Percentiles rank a stretch among this genome's conserved stretches.
phyloP scores from a whole-genome alignment of 164 flowering plant species.

The grape (Vitis vinifera) region DNA sequence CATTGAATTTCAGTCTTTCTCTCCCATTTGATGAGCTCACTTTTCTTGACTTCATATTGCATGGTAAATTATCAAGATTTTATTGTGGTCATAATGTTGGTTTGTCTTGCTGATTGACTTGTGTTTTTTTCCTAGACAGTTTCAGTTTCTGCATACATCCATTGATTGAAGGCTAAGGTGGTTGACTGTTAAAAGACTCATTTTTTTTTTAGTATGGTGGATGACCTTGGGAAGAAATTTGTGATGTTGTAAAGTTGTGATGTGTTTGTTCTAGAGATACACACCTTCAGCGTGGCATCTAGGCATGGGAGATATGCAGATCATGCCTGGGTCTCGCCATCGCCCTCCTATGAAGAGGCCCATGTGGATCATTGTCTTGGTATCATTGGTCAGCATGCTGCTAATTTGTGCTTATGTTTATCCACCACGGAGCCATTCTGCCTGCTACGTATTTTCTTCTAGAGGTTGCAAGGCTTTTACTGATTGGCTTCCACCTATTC shows the following conservation, averaged over 20 bases:
- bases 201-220: not conserved
- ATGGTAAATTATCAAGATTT: no score
- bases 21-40: not conserved
- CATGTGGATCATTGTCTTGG: slow-evolving; percentile 76
- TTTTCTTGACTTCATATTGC: not conserved
- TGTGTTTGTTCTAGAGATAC: slow-evolving; percentile 54
- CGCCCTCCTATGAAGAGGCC: slow-evolving; percentile 74
- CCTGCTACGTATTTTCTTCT: slow-evolving; percentile 73
- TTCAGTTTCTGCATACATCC: not conserved
- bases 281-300: slow-evolving; percentile 59
- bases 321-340: slow-evolving; percentile 69
- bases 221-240: not conserved
- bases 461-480: slow-evolving; percentile 56
- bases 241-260: slow-evolving; percentile 19
- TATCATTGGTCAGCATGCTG: slow-evolving; percentile 68
- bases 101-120: no score
- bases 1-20: not conserved
- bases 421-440: slow-evolving; percentile 59
- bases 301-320: slow-evolving; percentile 65
- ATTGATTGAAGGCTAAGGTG: slow-evolving; percentile 5
- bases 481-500: slow-evolving; percentile 81
- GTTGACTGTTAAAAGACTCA: not conserved
- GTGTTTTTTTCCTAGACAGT: no score
- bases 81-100: no score
- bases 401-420: slow-evolving; percentile 74